These are phyloP conservation scores for Colletotrichum tropicale DNA, from an alignment of 2,329 filamentous ascomycete genomes.

Conservation along the genomic window DNA sequence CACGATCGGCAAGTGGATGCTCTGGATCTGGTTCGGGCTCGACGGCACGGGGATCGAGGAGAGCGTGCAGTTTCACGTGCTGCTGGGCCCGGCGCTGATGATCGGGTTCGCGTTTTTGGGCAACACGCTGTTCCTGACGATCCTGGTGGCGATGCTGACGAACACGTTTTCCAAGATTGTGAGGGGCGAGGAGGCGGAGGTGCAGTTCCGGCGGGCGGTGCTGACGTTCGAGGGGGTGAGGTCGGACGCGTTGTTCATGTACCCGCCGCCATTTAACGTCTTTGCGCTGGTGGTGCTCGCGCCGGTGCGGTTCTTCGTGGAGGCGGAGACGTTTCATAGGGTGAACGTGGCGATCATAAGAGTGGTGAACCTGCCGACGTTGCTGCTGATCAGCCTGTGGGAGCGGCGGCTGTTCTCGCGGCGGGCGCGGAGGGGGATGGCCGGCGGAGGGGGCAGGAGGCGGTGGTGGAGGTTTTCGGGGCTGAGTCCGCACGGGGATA, in stretches of 20 bases:
- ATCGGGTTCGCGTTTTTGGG: constrained; percentile 76
- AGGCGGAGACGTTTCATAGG: constrained; percentile 71
- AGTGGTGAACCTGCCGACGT: constrained; percentile 65
- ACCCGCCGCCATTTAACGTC: constrained; percentile 74
- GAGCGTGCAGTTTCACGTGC: constrained; percentile 64
- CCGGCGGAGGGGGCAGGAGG: not conserved
- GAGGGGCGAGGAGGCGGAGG: constrained; percentile 71
- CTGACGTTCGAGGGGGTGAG: constrained; percentile 78
- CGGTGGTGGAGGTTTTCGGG: constrained; percentile 28
- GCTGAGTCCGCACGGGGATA: constrained; percentile 61
- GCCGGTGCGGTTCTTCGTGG: constrained; percentile 67
- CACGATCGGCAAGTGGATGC: constrained; percentile 76
- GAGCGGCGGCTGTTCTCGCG: constrained; percentile 59
- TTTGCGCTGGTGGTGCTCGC: constrained; percentile 66
- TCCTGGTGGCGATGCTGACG: constrained; percentile 74
- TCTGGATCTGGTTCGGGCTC: constrained; percentile 81
- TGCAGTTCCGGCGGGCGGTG: constrained; percentile 74
- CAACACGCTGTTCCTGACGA: constrained; percentile 76
- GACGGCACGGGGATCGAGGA: constrained; percentile 63
- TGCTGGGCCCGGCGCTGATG: constrained; percentile 73
- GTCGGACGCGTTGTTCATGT: constrained; percentile 72
- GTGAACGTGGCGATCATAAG: constrained; percentile 71
- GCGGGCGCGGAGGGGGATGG: constrained; percentile 40
- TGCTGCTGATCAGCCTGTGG: constrained; percentile 64
- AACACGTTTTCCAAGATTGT: constrained; percentile 76